These are phyloP conservation scores for Leishmania guyanensis DNA, from an alignment of 208 protist genomes.

Conservation along the genomic window DNA sequence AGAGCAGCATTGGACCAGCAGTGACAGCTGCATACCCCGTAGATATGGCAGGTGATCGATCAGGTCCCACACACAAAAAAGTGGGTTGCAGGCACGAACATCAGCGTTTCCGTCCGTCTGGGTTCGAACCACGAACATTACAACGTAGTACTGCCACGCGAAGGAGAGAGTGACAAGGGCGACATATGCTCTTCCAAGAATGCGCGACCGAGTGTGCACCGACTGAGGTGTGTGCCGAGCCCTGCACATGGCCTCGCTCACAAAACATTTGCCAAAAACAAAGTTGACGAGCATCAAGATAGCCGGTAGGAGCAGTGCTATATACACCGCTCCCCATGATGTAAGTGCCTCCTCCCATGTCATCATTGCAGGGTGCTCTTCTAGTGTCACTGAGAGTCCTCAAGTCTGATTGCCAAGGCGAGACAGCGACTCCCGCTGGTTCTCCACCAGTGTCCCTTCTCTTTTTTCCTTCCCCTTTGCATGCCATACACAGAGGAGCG, in stretches of 20 bases:
- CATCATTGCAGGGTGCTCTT: not conserved
- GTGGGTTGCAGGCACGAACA: conserved; percentile 31
- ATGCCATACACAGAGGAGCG: not conserved
- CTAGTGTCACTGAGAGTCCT: not conserved
- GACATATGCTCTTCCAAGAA: conserved; percentile 36
- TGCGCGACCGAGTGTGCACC: conserved; percentile 20
- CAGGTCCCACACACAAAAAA: conserved; percentile 38
- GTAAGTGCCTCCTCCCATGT: conserved; percentile 36
- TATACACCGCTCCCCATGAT: conserved; percentile 66
- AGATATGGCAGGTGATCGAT: conserved; percentile 32
- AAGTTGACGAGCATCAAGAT: conserved; percentile 63
- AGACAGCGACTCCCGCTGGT: not conserved
- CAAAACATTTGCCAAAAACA: conserved; percentile 64
- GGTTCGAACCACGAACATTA: conserved; percentile 43
- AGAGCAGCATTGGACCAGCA: conserved; percentile 24
- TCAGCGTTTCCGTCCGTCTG: conserved; percentile 1
- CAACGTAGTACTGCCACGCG: conserved; percentile 62
- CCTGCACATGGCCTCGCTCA: conserved; percentile 46
- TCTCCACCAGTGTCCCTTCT: not conserved
- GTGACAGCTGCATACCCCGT: not conserved
- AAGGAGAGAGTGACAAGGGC: conserved; percentile 43
- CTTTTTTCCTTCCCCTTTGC: not conserved
- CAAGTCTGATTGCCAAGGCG: not conserved
- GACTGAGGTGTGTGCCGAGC: conserved; percentile 36
- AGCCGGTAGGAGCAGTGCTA: conserved; percentile 44